Conservation (phyloP, 139 green algal species). For the Axilococcus clingmanii region DNA sequence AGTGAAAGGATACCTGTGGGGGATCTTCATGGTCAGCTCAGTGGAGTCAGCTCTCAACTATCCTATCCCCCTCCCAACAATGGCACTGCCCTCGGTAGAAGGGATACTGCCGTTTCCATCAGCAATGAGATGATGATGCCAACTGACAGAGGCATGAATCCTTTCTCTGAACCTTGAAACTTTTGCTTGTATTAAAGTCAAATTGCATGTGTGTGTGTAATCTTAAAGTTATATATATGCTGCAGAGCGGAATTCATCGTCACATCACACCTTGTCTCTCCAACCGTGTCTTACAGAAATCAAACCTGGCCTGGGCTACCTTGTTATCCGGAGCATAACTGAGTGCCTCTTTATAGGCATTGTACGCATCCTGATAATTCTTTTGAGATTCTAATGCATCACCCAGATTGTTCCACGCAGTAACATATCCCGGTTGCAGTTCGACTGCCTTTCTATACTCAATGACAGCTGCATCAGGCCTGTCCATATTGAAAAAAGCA, state of each 20-base stretch:
- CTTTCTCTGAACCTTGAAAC: too few relatives aligned
- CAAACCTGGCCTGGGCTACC: slow-evolving; percentile 48
- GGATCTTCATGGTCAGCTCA: too few relatives aligned
- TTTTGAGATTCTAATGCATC: slow-evolving; percentile 77
- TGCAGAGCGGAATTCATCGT: not conserved
- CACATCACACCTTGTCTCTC: slow-evolving; percentile 13
- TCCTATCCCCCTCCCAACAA: too few relatives aligned
- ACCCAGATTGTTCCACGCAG: slow-evolving; percentile 97
- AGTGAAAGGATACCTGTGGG: too few relatives aligned
- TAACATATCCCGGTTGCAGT: slow-evolving; percentile 64
- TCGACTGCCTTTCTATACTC: slow-evolving; percentile 81
- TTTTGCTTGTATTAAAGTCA: too few relatives aligned
- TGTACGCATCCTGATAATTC: slow-evolving; percentile 56
- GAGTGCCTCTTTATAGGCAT: slow-evolving; percentile 73
- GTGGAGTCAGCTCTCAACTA: too few relatives aligned
- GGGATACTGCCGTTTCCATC: too few relatives aligned
- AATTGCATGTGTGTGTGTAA: too few relatives aligned
- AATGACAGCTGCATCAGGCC: slow-evolving; percentile 45
- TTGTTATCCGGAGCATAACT: slow-evolving; percentile 76
- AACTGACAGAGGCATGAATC: too few relatives aligned
- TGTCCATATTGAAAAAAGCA: slow-evolving; percentile 84
- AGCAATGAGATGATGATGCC: too few relatives aligned
- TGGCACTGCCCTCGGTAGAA: too few relatives aligned
- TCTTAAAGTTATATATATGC: not conserved
- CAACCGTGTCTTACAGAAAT: slow-evolving; percentile 35